phyloP scores from a whole-genome alignment of 139 green algal genomes.

The Chlorella sp. region DNA sequence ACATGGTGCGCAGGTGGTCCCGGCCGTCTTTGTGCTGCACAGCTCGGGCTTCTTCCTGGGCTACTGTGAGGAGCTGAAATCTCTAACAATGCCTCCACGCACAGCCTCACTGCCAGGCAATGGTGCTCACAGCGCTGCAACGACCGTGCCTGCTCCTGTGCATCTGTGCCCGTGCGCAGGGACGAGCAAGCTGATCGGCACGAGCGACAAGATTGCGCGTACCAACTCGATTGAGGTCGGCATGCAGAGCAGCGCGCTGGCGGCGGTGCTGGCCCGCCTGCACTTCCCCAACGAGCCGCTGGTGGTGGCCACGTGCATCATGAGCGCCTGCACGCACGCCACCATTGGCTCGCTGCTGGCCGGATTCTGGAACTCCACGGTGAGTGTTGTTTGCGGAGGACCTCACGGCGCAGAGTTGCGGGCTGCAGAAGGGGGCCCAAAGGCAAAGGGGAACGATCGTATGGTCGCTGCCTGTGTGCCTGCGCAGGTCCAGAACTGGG shows the following conservation, averaged over 20 bases:
- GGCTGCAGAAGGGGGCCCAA: too few relatives aligned
- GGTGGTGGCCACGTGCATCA: slow-evolving; percentile 48
- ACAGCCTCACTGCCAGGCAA: too few relatives aligned
- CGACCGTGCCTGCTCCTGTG: too few relatives aligned
- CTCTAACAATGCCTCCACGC: too few relatives aligned
- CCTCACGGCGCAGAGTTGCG: too few relatives aligned
- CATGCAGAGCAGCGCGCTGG: slow-evolving; percentile 21
- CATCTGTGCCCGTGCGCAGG: too few relatives aligned
- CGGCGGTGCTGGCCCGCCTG: slow-evolving; percentile 47
- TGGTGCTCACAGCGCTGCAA: too few relatives aligned
- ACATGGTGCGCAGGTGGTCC: slow-evolving; percentile 6
- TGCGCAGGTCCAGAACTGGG: too few relatives aligned
- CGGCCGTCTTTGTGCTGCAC: slow-evolving; percentile 33
- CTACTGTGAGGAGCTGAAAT: too few relatives aligned
- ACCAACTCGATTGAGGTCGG: slow-evolving; percentile 53
- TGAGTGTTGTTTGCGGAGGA: too few relatives aligned
- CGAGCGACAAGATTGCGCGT: slow-evolving; percentile 42
- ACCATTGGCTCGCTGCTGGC: slow-evolving; percentile 43
- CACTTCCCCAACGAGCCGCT: slow-evolving; percentile 43
- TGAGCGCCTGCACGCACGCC: slow-evolving; percentile 43
- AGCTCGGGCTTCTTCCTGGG: slow-evolving; percentile 48
- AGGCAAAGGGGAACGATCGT: too few relatives aligned
- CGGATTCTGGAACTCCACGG: slow-evolving; percentile 33
- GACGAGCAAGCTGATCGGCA: slow-evolving; percentile 34
- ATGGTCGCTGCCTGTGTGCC: too few relatives aligned